These are phyloP conservation scores for Manihot esculenta DNA, from an alignment of 441 rosid genomes.

Conservation along the genomic window DNA sequence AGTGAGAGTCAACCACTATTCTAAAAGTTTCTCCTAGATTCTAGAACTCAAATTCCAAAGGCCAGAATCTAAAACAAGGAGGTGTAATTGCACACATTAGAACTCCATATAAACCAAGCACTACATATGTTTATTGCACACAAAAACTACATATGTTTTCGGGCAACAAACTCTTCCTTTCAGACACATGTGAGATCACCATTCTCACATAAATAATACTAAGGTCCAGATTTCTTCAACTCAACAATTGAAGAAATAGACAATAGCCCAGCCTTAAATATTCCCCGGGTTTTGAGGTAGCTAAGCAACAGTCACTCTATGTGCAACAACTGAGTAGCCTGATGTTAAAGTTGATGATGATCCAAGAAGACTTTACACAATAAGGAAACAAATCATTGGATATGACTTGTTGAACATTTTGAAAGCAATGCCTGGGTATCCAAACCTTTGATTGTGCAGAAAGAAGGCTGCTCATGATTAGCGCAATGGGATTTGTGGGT, in stretches of 20 bases:
- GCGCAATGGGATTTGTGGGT: conserved; percentile 73
- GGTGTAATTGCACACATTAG: too few species aligned
- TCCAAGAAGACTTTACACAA: neutral
- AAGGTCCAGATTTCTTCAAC: neutral
- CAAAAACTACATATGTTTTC: too few species aligned
- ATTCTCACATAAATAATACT: too few species aligned
- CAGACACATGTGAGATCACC: too few species aligned
- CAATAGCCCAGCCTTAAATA: neutral
- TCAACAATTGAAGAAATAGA: neutral
- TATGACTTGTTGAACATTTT: neutral
- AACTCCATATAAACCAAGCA: too few species aligned
- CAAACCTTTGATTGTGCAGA: conserved; percentile 82
- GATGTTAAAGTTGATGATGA: neutral
- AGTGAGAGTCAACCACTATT: too few species aligned
- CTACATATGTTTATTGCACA: too few species aligned
- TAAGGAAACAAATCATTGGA: neutral
- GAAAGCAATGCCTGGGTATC: conserved; percentile 19
- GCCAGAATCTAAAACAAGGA: too few species aligned
- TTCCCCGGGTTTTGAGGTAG: neutral
- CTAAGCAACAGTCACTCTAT: neutral
- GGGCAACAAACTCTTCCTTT: too few species aligned
- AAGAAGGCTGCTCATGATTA: conserved; percentile 67
- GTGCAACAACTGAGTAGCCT: conserved; percentile 3
- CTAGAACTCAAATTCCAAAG: too few species aligned
- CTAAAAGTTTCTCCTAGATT: too few species aligned